Evolutionary conservation across 2,329 filamentous ascomycete species (phyloP), one percentile per base, ranked within the genome.

Genomic region (Aspergillus puulaauensis): DNA sequence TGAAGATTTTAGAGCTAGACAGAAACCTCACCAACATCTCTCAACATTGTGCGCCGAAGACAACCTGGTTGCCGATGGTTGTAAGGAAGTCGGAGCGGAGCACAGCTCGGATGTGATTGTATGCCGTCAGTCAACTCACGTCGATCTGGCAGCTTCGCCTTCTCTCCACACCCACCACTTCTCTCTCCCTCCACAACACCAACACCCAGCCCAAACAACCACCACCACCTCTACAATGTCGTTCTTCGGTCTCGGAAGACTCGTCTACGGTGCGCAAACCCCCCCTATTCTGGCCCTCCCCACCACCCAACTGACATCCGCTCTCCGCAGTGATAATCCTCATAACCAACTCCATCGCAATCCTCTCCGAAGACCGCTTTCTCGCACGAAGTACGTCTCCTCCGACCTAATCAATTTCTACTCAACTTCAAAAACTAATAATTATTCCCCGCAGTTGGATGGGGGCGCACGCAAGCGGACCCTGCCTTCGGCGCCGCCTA

Each of bases 291-390:
- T 23, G 21, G 59, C n/a, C 52, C 27, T 49, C 37, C 35, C 45
- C 52, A 27, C 11, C 14, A 31, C 19, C 23, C 21, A 49, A 37
- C 59, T 56, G 52, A 51, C 39, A 54, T 33, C 15, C 11, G 9
- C 45, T 15, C 35, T 53, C 56, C 61, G 31, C 61, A 92, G 90
- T 93, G 65, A 84, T 86, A 66, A 82, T 96, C 73, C 90, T 98
- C 70, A 85, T 98, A 73, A 87, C 95, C 77, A 99, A 99, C 77
- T 91, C 91, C 65, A 89, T 98, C 72, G 91, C 93, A 63, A 87
- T 97, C 71, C 89, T 98, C 64, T 96, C 91, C 68, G 93, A 96
- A 85, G 92, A 96, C 78, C 89, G 92, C 61, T 96, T 96, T 76
- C 90, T 96, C 65, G 90, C 88, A 57, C 86, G 91, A 76, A 92